Evolutionary conservation across 2,329 filamentous ascomycete species (phyloP), one percentile per base, ranked within the genome.

Genomic region (Chalaropsis ovoidea): DNA sequence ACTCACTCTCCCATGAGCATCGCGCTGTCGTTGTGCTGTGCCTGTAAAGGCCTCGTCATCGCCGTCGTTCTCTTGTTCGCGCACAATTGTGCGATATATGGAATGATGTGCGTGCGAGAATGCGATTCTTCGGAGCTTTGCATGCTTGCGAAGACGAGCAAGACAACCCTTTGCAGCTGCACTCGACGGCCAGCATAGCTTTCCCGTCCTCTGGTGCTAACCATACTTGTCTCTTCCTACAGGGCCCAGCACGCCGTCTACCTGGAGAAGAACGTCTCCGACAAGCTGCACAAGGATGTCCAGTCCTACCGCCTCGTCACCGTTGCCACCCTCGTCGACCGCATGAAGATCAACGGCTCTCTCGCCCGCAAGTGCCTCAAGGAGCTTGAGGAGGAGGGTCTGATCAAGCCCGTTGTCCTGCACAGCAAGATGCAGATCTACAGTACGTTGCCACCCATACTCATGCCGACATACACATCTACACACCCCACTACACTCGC

Each of bases 231-330:
- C 24, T 39, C 39, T 17, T 35, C 15, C n/a, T 49, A 61, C n/a
- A 68, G 67, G 92, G 93, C 94, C 81, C 89, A 97, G 80, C 94
- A 99, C 86, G 90, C 89, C 80, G 94, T 99, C 81, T 85, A 97
- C 77, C 90, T 99, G 82, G 94, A 99, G 85, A 99, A 99, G 87
- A 77, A 83, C 81, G 96, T 88, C 77, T 89, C 88, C 73, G 94
- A 99, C 82, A 96, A 95, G 85, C 91, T 99, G 80, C 89, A 96
- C 86, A 99, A 99, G 86, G 94, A 99, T 86, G 95, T 99, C 75
- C 94, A 97, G 82, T 96, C 94, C 71, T 99, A 97, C 89, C 91
- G 94, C 77, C 91, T 99, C 79, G 91, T 99, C 82, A 97, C 94
- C 77, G 89, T 97, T 76, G 92, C 94, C 76, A 93, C 90, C 75